Base-by-base conservation (phyloP, 371 early-diverging fungal genomes). In the Mortierella sp. region DNA sequence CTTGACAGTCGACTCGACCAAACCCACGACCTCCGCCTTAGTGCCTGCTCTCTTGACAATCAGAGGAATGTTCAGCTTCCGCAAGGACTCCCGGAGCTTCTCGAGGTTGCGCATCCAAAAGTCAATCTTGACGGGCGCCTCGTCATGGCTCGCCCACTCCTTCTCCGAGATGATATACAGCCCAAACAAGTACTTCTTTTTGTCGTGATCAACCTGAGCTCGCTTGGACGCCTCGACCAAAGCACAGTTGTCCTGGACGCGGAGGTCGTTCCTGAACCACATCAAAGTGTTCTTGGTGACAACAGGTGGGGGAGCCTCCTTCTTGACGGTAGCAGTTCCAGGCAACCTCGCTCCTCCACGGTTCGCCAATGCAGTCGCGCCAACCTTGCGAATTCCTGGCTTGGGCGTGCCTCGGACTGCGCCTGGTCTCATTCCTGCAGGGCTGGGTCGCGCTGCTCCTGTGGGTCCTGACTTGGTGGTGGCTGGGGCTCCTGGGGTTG, bases 221-320 rank as follows among this genome's bases (percentile, higher is more conserved):
- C 76, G 46, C 46, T 50, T 34, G 5, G 86, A 73, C 1, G 91
- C 90, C 9, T 75, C 78, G 40, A 73, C 48, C 16, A 92, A 61
- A 4, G 91, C 91, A 21, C 79, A 80, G 72, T 91, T 91, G 75
- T 92, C 91, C 31, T 87, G 76, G 10, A 90, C 48, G 28, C 92
- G 86, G 54, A 91, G 84, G 77, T 90, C 92, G 16, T 83, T 87
- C 31, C 91, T 87, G 81, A 91, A 92, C 92, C 92, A 92, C 77
- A 90, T 87, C n/a, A 90, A 37, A 1, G 82, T 78, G 50, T 91
- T 90, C 70, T 82, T 86, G 34, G 80, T 75, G 51, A 79, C 21
- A 51, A 82, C 64, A 9, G 80, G 86, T 54, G 79, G 77, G 5
- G 82, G 79, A 3, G 77, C 76, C 57, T 86, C 86, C 77, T 82